Percentiles rank a stretch among this genome's conserved stretches.
Evolutionary conservation across 2,329 filamentous ascomycete species (phyloP).

Genomic region (Clonostachys solani): DNA sequence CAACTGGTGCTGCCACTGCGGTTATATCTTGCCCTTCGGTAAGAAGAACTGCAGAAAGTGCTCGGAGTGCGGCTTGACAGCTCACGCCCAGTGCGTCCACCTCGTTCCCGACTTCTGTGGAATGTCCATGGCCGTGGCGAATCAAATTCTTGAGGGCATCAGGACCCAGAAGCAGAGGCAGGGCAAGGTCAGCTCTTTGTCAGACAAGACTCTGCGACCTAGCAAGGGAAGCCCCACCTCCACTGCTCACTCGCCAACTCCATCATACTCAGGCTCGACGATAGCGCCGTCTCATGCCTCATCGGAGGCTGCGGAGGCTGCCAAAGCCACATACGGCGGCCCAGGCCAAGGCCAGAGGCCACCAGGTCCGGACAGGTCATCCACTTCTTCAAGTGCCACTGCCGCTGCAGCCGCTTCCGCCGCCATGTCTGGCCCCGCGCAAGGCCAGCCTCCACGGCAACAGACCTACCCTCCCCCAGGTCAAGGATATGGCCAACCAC

Average conservation of each 20-base stretch:
- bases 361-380: slow-evolving; percentile 41
- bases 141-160: slow-evolving; percentile 86
- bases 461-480: not conserved
- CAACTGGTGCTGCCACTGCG: slow-evolving; percentile 99
- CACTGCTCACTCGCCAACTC: slow-evolving; percentile 25
- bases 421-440: slow-evolving; percentile 42
- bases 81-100: slow-evolving; percentile 87
- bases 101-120: slow-evolving; percentile 98
- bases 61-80: slow-evolving; percentile 87
- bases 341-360: slow-evolving; percentile 48
- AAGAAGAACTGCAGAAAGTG: slow-evolving; percentile 95
- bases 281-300: slow-evolving; percentile 10
- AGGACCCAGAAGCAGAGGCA: slow-evolving; percentile 70
- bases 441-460: slow-evolving; percentile 25
- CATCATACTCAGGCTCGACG: slow-evolving; percentile 25
- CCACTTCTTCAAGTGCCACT: slow-evolving; percentile 46
- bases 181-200: slow-evolving; percentile 54
- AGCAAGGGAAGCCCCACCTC: slow-evolving; percentile 39
- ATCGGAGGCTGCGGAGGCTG: slow-evolving; percentile 56
- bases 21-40: slow-evolving; percentile 90
- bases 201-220: slow-evolving; percentile 62
- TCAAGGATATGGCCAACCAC: too few species aligned
- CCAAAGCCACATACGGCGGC: slow-evolving; percentile 57
- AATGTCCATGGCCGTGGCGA: slow-evolving; percentile 97
- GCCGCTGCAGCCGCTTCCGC: slow-evolving; percentile 53